These are phyloP conservation scores for Nemophila menziesii DNA, from an alignment of 257 asterid genomes.

Conservation along the genomic window DNA sequence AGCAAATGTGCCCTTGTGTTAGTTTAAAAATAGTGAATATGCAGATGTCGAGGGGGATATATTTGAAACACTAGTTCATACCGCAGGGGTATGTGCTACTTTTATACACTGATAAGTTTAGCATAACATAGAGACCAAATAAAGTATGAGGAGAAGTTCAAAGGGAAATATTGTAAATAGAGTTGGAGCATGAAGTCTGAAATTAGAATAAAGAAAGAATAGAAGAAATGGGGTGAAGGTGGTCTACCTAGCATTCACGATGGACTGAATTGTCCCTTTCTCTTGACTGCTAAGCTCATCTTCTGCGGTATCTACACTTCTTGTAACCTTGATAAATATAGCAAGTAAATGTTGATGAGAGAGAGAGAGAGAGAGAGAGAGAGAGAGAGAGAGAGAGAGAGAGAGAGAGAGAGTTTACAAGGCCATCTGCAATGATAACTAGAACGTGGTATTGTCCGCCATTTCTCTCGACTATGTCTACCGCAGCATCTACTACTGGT, in stretches of 20 bases:
- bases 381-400: not conserved
- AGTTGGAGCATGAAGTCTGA: not conserved
- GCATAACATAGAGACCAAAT: not conserved
- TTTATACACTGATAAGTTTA: too few relatives aligned
- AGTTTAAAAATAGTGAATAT: too few relatives aligned
- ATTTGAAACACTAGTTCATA: too few relatives aligned
- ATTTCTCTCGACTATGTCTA: conserved; percentile 69
- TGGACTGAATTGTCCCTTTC: conserved; percentile 47
- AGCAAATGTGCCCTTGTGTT: too few relatives aligned
- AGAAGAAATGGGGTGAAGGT: not conserved
- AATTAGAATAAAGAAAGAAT: conserved; percentile 4
- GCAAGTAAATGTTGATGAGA: conserved; percentile 7
- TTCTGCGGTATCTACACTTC: conserved; percentile 45
- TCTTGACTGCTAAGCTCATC: conserved; percentile 60
- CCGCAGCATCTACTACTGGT: conserved; percentile 76
- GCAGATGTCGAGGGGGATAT: too few relatives aligned
- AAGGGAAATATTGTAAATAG: too few relatives aligned
- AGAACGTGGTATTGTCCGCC: conserved; percentile 83
- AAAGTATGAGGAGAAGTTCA: too few relatives aligned
- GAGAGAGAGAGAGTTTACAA: conserved; percentile 26
- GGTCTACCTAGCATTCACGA: conserved; percentile 61
- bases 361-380: not conserved
- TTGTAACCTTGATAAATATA: conserved; percentile 49
- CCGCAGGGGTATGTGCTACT: too few relatives aligned
- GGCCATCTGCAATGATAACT: conserved; percentile 87